These are phyloP conservation scores for Xylaria telfairii DNA, from an alignment of 495 filamentous ascomycete species.

Conservation along the genomic window DNA sequence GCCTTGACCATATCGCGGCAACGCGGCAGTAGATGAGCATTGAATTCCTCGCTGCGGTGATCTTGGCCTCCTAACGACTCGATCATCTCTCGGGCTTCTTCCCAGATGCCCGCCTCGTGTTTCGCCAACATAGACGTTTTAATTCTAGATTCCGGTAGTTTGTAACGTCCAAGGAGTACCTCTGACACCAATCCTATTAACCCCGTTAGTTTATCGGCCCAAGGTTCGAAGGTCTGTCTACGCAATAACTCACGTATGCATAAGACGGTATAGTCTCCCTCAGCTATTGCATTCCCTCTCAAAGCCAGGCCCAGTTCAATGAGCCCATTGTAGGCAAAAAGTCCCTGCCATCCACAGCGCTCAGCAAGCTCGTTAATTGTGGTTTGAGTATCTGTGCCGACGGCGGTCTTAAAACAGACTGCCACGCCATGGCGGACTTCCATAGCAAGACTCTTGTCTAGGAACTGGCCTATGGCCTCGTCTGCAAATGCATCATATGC, in stretches of 20 bases:
- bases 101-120: slow-evolving; percentile 42
- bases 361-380: slow-evolving; percentile 36
- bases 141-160: slow-evolving; percentile 35
- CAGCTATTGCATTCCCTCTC: slow-evolving; percentile 37
- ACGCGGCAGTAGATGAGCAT: slow-evolving; percentile 41
- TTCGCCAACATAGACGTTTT: slow-evolving; percentile 35
- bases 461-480: slow-evolving; percentile 25
- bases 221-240: background rate
- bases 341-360: slow-evolving; percentile 43
- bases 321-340: slow-evolving; percentile 41
- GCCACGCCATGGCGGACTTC: slow-evolving; percentile 20
- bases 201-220: background rate
- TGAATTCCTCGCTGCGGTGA: slow-evolving; percentile 39
- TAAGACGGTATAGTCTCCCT: slow-evolving; percentile 44
- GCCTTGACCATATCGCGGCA: slow-evolving; percentile 40
- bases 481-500: slow-evolving; percentile 41
- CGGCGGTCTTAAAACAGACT: slow-evolving; percentile 40
- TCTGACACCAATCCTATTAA: slow-evolving; percentile 41
- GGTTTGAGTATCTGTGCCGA: slow-evolving; percentile 26
- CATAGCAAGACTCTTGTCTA: background rate
- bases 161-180: slow-evolving; percentile 43
- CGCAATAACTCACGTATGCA: slow-evolving; percentile 33
- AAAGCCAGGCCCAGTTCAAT: slow-evolving; percentile 24
- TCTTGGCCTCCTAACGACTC: slow-evolving; percentile 18
- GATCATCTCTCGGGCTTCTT: slow-evolving; percentile 29